These are phyloP conservation scores for Chlorella sorokiniana DNA, from an alignment of 139 green algal genomes.

Conservation along the genomic window DNA sequence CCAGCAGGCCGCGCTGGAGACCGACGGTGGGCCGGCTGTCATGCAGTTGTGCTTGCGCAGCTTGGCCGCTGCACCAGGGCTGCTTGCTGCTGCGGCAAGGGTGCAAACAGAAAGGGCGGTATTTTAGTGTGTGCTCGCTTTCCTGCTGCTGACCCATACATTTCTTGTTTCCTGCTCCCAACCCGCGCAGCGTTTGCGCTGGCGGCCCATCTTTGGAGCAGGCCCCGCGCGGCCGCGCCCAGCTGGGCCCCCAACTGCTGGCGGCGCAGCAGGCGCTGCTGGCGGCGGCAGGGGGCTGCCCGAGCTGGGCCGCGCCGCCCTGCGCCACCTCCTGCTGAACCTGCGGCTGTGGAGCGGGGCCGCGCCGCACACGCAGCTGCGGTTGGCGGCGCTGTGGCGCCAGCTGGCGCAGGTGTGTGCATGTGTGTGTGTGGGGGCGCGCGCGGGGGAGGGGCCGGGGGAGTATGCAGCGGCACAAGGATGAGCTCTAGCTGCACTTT, in stretches of 20 bases:
- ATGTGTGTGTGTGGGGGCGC: too few relatives aligned
- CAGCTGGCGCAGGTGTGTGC: constrained; percentile 44
- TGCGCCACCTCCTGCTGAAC: constrained; percentile 49
- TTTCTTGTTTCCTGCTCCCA: background rate
- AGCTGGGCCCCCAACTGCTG: constrained; percentile 37
- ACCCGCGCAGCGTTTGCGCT: constrained; percentile 36
- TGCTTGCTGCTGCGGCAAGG: background rate
- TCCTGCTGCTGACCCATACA: background rate
- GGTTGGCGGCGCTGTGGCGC: constrained; percentile 24
- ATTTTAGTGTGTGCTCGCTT: background rate
- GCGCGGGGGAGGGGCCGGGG: background rate
- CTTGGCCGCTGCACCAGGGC: background rate
- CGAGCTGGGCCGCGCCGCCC: constrained; percentile 15
- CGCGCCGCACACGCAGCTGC: constrained; percentile 28
- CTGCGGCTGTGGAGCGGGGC: constrained; percentile 48
- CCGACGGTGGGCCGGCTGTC: too few relatives aligned
- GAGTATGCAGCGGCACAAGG: background rate
- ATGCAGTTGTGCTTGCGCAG: too few relatives aligned
- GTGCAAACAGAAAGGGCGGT: too few relatives aligned
- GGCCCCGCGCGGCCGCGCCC: background rate
- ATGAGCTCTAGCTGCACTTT: too few relatives aligned
- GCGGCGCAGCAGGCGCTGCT: constrained; percentile 37
- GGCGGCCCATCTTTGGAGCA: constrained; percentile 42
- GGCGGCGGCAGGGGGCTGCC: constrained; percentile 1
- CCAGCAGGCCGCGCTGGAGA: constrained; percentile 40